phyloP scores from a whole-genome alignment of 371 early-diverging fungal genomes.

The Mucor plumbeus region DNA sequence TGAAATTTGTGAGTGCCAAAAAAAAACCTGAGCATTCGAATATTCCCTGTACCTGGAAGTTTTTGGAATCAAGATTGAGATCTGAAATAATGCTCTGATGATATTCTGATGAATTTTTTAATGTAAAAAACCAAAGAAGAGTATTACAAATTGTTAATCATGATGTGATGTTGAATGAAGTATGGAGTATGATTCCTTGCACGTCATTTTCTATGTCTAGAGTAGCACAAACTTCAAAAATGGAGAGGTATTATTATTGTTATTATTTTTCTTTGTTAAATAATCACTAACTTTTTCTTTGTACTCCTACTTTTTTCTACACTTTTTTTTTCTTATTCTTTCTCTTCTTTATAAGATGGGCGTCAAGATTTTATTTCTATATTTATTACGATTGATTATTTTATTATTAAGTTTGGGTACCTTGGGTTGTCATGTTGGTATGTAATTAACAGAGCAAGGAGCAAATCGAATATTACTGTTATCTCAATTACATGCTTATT shows the following conservation, averaged over 20 bases:
- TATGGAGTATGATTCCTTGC: neutral
- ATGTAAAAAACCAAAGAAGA: no score
- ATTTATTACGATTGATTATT: constrained; percentile 6
- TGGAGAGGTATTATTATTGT: neutral
- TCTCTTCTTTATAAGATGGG: constrained; percentile 6
- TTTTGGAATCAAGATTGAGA: no score
- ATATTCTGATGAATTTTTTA: no score
- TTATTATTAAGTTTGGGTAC: constrained; percentile 19
- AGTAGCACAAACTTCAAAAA: neutral
- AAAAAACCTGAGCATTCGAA: no score
- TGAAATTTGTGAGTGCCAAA: no score
- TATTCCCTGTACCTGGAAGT: no score
- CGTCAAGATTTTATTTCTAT: constrained; percentile 10
- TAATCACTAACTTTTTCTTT: neutral
- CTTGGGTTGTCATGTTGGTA: constrained; percentile 29
- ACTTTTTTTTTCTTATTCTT: neutral
- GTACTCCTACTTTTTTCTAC: neutral
- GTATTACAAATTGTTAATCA: neutral
- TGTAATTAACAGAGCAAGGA: neutral
- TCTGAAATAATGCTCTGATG: no score
- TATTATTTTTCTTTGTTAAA: neutral
- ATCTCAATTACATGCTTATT: neutral
- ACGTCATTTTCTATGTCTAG: neutral
- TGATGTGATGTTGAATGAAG: neutral
- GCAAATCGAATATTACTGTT: neutral